phyloP scores from a whole-genome alignment of 208 protist genomes.

The Crithidia sp. region DNA sequence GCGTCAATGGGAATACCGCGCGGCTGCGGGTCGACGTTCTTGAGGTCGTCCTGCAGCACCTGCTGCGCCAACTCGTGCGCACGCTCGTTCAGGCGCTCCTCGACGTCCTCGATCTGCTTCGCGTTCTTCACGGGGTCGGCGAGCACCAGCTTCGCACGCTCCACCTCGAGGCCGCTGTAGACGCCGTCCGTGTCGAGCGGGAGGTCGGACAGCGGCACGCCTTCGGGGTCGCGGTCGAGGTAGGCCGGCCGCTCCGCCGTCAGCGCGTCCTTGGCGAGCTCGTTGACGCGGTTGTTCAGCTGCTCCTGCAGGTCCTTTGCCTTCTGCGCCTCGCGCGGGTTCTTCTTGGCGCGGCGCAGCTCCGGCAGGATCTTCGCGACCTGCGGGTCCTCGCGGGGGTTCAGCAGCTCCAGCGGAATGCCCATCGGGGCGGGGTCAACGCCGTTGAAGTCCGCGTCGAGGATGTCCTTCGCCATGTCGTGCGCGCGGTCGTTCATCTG shows the following conservation, averaged over 20 bases:
- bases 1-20: conserved; percentile 50
- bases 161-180: conserved; percentile 67
- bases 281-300: conserved; percentile 57
- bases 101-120: conserved; percentile 59
- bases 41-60: conserved; percentile 63
- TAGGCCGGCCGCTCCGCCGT: conserved; percentile 49
- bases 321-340: conserved; percentile 42
- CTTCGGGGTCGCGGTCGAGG: conserved; percentile 58
- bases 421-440: conserved; percentile 57
- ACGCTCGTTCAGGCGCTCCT: conserved; percentile 67
- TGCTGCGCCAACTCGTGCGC: conserved; percentile 62
- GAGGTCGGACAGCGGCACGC: conserved; percentile 59
- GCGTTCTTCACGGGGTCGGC: conserved; percentile 53
- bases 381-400: conserved; percentile 53
- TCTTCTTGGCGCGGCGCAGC: conserved; percentile 63
- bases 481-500: conserved; percentile 67
- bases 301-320: conserved; percentile 50
- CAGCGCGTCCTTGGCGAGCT: conserved; percentile 57
- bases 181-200: conserved; percentile 67
- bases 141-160: conserved; percentile 72
- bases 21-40: conserved; percentile 46
- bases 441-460: conserved; percentile 62
- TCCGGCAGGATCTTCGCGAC: conserved; percentile 66
- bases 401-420: conserved; percentile 65
- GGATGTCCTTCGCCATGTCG: conserved; percentile 53